These are phyloP conservation scores for Lasiosphaeria miniovina DNA, from an alignment of 495 filamentous ascomycete species.

Conservation along the genomic window DNA sequence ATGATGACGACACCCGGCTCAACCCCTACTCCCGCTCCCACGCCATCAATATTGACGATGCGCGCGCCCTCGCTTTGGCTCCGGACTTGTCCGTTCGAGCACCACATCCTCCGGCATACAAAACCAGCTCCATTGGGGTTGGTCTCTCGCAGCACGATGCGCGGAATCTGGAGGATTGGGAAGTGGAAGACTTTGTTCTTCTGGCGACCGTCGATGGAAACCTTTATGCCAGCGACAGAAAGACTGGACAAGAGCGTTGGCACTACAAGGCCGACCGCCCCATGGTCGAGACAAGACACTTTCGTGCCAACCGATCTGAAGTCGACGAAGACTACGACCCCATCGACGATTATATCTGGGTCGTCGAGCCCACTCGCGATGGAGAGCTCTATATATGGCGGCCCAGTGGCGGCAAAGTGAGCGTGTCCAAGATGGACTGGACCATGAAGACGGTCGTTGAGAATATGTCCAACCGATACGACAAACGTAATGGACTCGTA, in stretches of 20 bases:
- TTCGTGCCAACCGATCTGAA: conserved; percentile 65
- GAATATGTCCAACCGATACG: conserved; percentile 62
- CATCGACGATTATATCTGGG: conserved; percentile 89
- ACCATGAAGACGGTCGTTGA: conserved; percentile 83
- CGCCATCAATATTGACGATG: conserved; percentile 61
- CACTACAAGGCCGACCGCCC: conserved; percentile 76
- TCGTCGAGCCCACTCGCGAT: conserved; percentile 87
- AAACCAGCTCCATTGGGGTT: conserved; percentile 49
- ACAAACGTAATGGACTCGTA: conserved; percentile 66
- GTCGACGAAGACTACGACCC: conserved; percentile 54
- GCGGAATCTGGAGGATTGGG: conserved; percentile 97
- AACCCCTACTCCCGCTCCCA: conserved; percentile 18
- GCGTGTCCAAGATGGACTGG: conserved; percentile 74
- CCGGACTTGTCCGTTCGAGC: conserved; percentile 84
- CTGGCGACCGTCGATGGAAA: conserved; percentile 98
- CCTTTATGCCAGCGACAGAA: conserved; percentile 87
- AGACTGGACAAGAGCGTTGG: conserved; percentile 80
- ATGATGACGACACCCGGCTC: conserved; percentile 13
- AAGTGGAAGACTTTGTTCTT: conserved; percentile 99
- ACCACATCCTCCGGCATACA: conserved; percentile 65
- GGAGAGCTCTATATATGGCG: conserved; percentile 87
- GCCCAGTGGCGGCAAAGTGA: conserved; percentile 62
- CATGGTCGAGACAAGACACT: conserved; percentile 85
- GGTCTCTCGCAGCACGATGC: conserved; percentile 77
- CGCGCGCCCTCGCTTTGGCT: conserved; percentile 93